phyloP scores from a whole-genome alignment of 108 stramenopile species.

The Poteriospumella lacustris region DNA sequence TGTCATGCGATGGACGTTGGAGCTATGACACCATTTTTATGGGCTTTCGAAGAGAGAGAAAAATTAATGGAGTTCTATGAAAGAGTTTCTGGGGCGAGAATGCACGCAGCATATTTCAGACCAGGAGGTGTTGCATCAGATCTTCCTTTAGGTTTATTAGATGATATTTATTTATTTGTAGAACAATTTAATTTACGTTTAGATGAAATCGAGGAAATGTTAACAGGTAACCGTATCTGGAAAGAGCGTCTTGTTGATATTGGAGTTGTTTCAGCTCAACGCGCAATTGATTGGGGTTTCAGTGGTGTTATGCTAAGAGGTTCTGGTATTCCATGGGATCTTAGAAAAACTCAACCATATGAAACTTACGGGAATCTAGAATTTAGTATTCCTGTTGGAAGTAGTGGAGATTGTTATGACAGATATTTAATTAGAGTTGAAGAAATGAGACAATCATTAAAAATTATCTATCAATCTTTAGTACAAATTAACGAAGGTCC shows the following conservation, averaged over 20 bases:
- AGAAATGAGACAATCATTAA: slow-evolving; percentile 31
- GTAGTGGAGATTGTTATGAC: slow-evolving; percentile 33
- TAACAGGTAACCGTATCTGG: slow-evolving; percentile 37
- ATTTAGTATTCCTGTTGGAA: slow-evolving; percentile 33
- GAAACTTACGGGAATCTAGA: slow-evolving; percentile 30
- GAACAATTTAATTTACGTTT: slow-evolving; percentile 22
- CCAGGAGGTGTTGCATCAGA: slow-evolving; percentile 31
- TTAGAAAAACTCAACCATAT: slow-evolving; percentile 31
- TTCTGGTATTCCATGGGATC: slow-evolving; percentile 28
- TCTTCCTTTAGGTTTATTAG: slow-evolving; percentile 22
- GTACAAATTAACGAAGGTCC: slow-evolving; percentile 23
- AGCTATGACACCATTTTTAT: slow-evolving; percentile 29
- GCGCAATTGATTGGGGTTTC: slow-evolving; percentile 30
- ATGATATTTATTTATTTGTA: slow-evolving; percentile 31
- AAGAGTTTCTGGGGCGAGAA: slow-evolving; percentile 32
- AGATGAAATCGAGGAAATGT: slow-evolving; percentile 35
- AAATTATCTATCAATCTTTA: slow-evolving; percentile 30
- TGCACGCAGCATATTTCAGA: slow-evolving; percentile 21
- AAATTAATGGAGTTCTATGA: slow-evolving; percentile 40
- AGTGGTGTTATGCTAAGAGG: slow-evolving; percentile 36
- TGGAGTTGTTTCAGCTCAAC: slow-evolving; percentile 18
- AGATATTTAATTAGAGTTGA: slow-evolving; percentile 30
- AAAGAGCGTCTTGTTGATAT: slow-evolving; percentile 34
- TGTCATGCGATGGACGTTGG: slow-evolving; percentile 34
- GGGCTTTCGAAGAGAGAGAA: slow-evolving; percentile 41